Base-by-base conservation (phyloP, 1,139 yeast genomes). In the Magnusiomyces magnusii region DNA sequence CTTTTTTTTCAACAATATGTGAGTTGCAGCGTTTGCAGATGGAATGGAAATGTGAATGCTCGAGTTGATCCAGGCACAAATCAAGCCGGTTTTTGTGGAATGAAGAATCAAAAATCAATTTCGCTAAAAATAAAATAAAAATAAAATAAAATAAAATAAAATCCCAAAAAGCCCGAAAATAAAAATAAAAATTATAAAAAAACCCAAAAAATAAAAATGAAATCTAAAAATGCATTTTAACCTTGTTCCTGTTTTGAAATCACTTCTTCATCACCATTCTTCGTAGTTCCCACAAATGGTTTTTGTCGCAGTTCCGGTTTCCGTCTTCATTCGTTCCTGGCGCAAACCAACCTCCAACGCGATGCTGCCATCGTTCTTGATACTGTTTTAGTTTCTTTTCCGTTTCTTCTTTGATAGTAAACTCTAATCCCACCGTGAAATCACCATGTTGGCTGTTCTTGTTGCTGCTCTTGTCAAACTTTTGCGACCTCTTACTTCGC, bases 231-330 rank as follows among this genome's bases (percentile, higher is more conserved):
- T 9, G n/a, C n/a, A 17, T 42, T 42, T 17, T n/a, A 21, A 42
- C 7, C n/a, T 5, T 42, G 5, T 5, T 42, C 23, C 13, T 17
- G 25, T 31, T 24, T 47, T 17, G 2, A 23, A 13, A 7, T 23
- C 56, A 53, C 28, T 57, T 47, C 49, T 58, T 64, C 74, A 72
- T 71, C 2, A 82, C 83, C 80, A 82, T 76, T 60, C 77, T 76
- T 53, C 86, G 70, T 53, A 82, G 81, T 65, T 82, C 86, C 77
- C 81, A 77, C 64, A 77, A 73, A 66, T 78, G 76, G 51, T 79
- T 82, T 41, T 73, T 67, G 59, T 73, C 76, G 66, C 78, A 76
- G 51, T 79, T 82, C 41, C 73, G 67, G 59, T 73, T 76, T 61
- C 69, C 64, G 3, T 55, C 67, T 58, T 76, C 81, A 53, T 76